Evolutionary conservation across 1,139 yeast species (phyloP).

Genomic region (Pneumocystis oryctolagi): DNA sequence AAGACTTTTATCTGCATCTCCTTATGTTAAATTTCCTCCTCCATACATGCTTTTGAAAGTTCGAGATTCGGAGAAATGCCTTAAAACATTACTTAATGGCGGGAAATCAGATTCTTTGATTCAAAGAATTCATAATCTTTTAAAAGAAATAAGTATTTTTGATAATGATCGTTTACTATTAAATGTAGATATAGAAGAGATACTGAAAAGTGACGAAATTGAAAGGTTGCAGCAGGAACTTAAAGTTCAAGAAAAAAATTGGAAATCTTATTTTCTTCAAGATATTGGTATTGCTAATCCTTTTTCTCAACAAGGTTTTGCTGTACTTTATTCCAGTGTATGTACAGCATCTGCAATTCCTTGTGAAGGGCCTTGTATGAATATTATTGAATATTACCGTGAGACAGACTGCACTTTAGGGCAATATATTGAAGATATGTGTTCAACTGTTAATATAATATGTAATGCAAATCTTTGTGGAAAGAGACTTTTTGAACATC

Average conservation of each 20-base stretch:
- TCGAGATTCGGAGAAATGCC: background rate
- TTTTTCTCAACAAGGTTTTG: constrained; percentile 60
- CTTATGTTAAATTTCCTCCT: constrained; percentile 51
- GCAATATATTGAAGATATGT: constrained; percentile 67
- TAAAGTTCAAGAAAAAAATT: constrained; percentile 28
- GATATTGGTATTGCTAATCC: constrained; percentile 45
- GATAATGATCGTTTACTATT: background rate
- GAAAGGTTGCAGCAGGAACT: constrained; percentile 1
- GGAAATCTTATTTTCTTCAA: constrained; percentile 44
- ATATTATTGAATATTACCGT: constrained; percentile 74
- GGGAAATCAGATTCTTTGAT: background rate
- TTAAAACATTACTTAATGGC: background rate
- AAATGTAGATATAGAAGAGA: background rate
- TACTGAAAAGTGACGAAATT: constrained; percentile 1
- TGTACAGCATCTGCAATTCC: constrained; percentile 79
- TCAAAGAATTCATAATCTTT: background rate
- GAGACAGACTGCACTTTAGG: constrained; percentile 86
- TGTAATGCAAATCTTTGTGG: constrained; percentile 72
- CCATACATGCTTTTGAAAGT: constrained; percentile 39
- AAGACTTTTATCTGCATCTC: constrained; percentile 49
- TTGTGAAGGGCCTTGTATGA: constrained; percentile 75
- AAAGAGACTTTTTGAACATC: constrained; percentile 55
- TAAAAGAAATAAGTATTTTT: background rate
- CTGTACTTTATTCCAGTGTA: constrained; percentile 66
- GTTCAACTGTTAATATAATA: constrained; percentile 46